phyloP scores from a whole-genome alignment of 495 filamentous ascomycete species.

The Cercophora newfieldiana region DNA sequence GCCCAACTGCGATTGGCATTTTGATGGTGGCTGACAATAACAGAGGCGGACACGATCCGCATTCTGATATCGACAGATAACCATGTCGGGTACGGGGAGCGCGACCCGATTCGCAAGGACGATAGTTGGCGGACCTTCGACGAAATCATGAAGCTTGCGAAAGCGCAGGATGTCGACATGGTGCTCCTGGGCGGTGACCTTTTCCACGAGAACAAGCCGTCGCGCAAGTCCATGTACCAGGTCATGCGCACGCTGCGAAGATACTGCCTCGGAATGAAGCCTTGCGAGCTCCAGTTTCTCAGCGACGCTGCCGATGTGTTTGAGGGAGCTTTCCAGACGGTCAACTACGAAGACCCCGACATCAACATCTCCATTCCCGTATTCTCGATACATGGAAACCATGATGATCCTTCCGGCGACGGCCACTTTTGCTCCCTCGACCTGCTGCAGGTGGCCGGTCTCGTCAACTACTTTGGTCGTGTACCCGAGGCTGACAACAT shows the following conservation, averaged over 20 bases:
- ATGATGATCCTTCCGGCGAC: constrained; percentile 95
- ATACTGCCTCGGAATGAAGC: constrained; percentile 93
- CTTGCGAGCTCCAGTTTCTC: constrained; percentile 92
- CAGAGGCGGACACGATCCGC: constrained; percentile 87
- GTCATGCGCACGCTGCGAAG: constrained; percentile 91
- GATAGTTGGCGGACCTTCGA: constrained; percentile 97
- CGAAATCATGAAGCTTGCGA: constrained; percentile 90
- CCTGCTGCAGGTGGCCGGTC: constrained; percentile 82
- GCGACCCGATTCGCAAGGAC: constrained; percentile 88
- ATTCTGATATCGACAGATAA: constrained; percentile 93
- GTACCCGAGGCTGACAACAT: constrained; percentile 92
- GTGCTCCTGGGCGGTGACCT: constrained; percentile 90
- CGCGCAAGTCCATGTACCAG: constrained; percentile 93
- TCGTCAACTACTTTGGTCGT: constrained; percentile 95
- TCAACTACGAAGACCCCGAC: constrained; percentile 97
- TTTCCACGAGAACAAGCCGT: constrained; percentile 98
- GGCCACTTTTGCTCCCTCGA: constrained; percentile 89
- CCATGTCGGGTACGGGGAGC: constrained; percentile 95
- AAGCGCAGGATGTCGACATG: constrained; percentile 91
- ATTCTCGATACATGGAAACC: constrained; percentile 98
- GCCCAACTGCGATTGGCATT: neutral
- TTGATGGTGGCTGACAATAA: neutral
- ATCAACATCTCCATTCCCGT: constrained; percentile 98
- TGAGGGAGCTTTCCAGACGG: constrained; percentile 79
- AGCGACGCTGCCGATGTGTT: constrained; percentile 91